Percentiles rank a stretch among this genome's conserved stretches.
Conservation (phyloP, 1,139 yeast genomes). For the Candida sp. region DNA sequence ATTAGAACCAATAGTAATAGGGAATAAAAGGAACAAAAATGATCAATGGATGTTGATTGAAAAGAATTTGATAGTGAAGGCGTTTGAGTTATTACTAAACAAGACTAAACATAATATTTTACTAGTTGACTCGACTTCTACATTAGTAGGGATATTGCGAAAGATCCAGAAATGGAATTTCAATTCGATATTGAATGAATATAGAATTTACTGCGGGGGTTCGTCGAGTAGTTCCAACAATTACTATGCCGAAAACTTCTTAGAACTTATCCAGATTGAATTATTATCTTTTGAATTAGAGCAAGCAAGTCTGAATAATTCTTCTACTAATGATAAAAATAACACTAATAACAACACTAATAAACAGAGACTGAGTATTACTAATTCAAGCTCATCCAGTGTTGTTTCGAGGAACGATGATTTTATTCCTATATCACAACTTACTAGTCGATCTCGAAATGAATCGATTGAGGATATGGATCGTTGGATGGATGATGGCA, state of each 20-base stretch:
- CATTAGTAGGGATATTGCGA: slow-evolving; percentile 76
- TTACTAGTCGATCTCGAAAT: slow-evolving; percentile 11
- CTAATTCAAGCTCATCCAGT: slow-evolving; percentile 7
- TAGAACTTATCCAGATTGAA: slow-evolving; percentile 66
- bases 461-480: slow-evolving; percentile 13
- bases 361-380: slow-evolving; percentile 5
- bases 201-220: slow-evolving; percentile 62
- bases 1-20: slow-evolving; percentile 14
- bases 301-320: slow-evolving; percentile 18
- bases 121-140: slow-evolving; percentile 75
- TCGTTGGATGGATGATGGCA: slow-evolving; percentile 17
- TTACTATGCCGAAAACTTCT: slow-evolving; percentile 77
- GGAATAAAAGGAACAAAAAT: slow-evolving; percentile 21
- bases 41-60: slow-evolving; percentile 76
- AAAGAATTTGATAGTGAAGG: slow-evolving; percentile 50
- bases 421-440: slow-evolving; percentile 6
- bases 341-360: slow-evolving; percentile 3
- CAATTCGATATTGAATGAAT: slow-evolving; percentile 80
- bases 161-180: slow-evolving; percentile 88
- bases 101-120: slow-evolving; percentile 64
- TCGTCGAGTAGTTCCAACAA: slow-evolving; percentile 60
- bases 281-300: slow-evolving; percentile 43
- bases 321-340: background rate
- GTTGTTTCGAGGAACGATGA: slow-evolving; percentile 2
- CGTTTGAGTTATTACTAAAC: slow-evolving; percentile 62